A percentile compares a stretch with the other conserved stretches of the same genome.
Conservation (phyloP, 495 filamentous ascomycete genomes). For the Hypoxylon lienhwacheense region DNA sequence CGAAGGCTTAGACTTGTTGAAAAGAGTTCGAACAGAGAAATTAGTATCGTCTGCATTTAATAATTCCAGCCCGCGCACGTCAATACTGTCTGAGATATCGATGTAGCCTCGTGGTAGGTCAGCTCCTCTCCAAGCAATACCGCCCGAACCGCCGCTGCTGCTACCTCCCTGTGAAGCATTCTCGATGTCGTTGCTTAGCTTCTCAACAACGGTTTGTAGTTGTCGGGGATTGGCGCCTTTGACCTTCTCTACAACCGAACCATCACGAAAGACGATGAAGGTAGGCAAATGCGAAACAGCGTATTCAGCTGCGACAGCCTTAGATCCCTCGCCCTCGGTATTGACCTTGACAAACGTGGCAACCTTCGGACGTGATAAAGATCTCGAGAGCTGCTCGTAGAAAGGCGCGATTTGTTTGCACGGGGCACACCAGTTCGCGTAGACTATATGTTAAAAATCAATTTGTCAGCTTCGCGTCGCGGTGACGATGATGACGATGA, state of each 20-base stretch:
- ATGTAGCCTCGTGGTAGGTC: conserved; percentile 75
- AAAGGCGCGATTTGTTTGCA: conserved; percentile 83
- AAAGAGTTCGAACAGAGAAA: conserved; percentile 70
- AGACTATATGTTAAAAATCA: conserved; percentile 61
- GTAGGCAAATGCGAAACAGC: conserved; percentile 77
- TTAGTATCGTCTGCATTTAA: conserved; percentile 77
- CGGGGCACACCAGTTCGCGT: conserved; percentile 83
- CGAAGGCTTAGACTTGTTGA: conserved; percentile 67
- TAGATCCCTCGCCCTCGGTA: conserved; percentile 66
- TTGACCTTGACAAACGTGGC: conserved; percentile 89
- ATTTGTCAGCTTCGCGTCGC: conserved; percentile 33
- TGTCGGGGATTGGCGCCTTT: conserved; percentile 71
- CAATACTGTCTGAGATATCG: conserved; percentile 81
- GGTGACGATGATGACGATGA: conserved; percentile 16
- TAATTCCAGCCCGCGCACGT: conserved; percentile 78
- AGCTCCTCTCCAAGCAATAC: conserved; percentile 66
- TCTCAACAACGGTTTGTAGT: conserved; percentile 69
- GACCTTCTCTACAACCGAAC: conserved; percentile 64
- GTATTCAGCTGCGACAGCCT: conserved; percentile 69
- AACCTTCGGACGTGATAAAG: conserved; percentile 69
- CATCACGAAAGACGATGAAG: conserved; percentile 86
- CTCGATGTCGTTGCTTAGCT: conserved; percentile 70
- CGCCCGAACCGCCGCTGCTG: conserved; percentile 46
- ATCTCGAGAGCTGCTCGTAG: conserved; percentile 74
- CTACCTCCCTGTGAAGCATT: conserved; percentile 52